Evolutionary conservation across 2,329 filamentous ascomycete species (phyloP).

Genomic region (Arthrobotrys iridis): DNA sequence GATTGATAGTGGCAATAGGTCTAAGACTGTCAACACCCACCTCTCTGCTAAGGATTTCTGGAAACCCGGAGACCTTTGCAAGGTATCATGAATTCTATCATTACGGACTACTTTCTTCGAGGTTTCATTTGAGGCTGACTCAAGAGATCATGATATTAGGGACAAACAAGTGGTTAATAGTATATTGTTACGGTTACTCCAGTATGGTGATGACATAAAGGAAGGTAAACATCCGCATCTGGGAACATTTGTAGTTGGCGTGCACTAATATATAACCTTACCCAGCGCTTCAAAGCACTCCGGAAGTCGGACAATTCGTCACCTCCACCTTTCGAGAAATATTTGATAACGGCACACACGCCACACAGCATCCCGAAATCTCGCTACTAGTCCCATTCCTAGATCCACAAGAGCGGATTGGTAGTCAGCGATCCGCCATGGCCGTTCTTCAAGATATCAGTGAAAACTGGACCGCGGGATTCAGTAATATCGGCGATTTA

Average conservation of each 20-base stretch:
- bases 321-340: constrained; percentile 15
- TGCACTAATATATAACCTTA: background rate
- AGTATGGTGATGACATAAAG: constrained; percentile 7
- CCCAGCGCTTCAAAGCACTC: background rate
- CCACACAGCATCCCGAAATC: background rate
- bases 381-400: constrained; percentile 21
- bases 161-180: background rate
- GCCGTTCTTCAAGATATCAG: constrained; percentile 45
- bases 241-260: background rate
- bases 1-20: constrained; percentile 26
- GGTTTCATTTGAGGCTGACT: too few relatives aligned
- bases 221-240: constrained; percentile 10
- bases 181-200: constrained; percentile 18
- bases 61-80: background rate
- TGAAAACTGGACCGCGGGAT: constrained; percentile 48
- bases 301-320: constrained; percentile 18
- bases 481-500: constrained; percentile 31
- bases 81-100: background rate
- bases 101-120: too few relatives aligned
- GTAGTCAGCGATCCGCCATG: constrained; percentile 33
- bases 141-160: background rate
- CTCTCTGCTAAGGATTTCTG: background rate
- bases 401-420: background rate
- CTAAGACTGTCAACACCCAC: background rate
- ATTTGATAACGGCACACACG: constrained; percentile 18